A percentile compares a stretch with the other conserved stretches of the same genome.
Evolutionary conservation across 2,329 filamentous ascomycete species (phyloP).

Genomic region (Sporothrix humicola): DNA sequence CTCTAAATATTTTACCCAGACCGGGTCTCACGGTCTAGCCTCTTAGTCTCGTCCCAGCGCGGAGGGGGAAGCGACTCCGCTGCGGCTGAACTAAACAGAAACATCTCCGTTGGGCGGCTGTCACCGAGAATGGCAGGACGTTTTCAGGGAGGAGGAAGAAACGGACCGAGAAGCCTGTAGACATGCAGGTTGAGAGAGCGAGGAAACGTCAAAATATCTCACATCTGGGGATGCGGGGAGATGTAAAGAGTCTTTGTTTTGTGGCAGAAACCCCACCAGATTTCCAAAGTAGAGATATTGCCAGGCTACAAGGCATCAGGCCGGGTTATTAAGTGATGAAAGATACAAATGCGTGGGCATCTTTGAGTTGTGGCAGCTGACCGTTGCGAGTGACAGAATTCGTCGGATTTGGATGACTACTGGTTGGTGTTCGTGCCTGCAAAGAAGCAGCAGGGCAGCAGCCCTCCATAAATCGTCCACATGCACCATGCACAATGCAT

Average conservation of each 20-base stretch:
- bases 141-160: background rate
- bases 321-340: too few relatives aligned
- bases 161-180: background rate
- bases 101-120: conserved; percentile 12
- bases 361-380: background rate
- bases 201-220: background rate
- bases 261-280: too few relatives aligned
- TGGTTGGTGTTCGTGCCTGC: background rate
- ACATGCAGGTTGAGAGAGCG: too few relatives aligned
- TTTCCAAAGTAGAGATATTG: too few relatives aligned
- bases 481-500: conserved; percentile 2
- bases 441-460: background rate
- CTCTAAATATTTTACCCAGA: background rate
- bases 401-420: background rate
- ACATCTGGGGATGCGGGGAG: conserved; percentile 3
- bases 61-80: conserved; percentile 9
- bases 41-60: background rate
- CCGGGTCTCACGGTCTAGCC: background rate
- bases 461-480: background rate
- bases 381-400: background rate
- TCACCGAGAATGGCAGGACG: background rate
- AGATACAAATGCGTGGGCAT: background rate
- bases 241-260: background rate
- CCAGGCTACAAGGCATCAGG: background rate
- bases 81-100: conserved; percentile 9